Evolutionary conservation across 2,329 filamentous ascomycete genomes (phyloP), one percentile per base, ranked within the genome.

Genomic region (Sphaceloma murrayae): DNA sequence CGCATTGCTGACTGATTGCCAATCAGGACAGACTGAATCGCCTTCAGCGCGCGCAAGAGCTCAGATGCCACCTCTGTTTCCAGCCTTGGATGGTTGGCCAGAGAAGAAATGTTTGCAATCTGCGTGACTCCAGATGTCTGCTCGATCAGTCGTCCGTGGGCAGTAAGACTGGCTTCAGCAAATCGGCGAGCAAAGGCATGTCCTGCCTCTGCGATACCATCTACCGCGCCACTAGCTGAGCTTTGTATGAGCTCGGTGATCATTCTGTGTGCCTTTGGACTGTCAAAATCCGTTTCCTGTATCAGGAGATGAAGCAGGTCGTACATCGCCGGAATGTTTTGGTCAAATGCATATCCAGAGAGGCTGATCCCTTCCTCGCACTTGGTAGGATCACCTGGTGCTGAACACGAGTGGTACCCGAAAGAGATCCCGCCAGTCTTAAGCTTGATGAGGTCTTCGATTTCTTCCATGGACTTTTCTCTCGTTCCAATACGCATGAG

Each of bases 391-490:
- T 89, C 77, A 1, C 73, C 73, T 0, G 89, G 85, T 2, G 80
- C 86, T 0, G 88, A 77, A 0, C 82, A 79, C n/a, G 82, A 77
- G 63, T 93, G 84, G 53, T 94, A 88, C 1, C 82, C 80, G 11
- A 93, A 79, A 2, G 80, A 84, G 27, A 98, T 76, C 7, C 91
- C 91, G 14, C 91, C 91, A 1, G 91, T 96, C 67, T 93, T 94
- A 21, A 96, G 73, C 62, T 96, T 96, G 62, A 98, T 95, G 45
- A 88, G 66, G 57, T 96, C 91, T 62, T 98, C 91, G 42, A 96
- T 75, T 61, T 95, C 80, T 61, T 95, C 91, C 82, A 94, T 95
- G 0, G 80, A 79, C 72, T 84, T 84, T 48, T 80, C 76, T 54
- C 82, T 83, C 2, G 89, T 98, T 10, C 91, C 91, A 6, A 98